These are phyloP conservation scores for Irpex sp. DNA, from an alignment of 1,284 basidiomycete species.

Conservation along the genomic window DNA sequence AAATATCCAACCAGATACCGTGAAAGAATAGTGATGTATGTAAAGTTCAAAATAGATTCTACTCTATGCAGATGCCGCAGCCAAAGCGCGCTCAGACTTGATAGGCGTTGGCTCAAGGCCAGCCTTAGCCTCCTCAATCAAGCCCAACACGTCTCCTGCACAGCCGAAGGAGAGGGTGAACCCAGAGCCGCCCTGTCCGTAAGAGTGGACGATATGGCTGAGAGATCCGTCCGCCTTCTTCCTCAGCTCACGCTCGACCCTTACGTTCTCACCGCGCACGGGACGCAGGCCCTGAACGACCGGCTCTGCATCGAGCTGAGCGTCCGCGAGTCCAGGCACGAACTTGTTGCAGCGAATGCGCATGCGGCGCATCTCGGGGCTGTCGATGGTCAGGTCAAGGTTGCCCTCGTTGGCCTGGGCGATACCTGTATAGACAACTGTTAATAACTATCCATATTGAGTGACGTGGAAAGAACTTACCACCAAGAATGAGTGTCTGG, in stretches of 20 bases:
- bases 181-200: constrained; percentile 30
- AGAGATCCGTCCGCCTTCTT: constrained; percentile 13
- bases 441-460: not conserved
- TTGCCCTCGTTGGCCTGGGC: constrained; percentile 18
- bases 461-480: constrained; percentile 1
- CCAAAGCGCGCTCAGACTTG: constrained; percentile 3
- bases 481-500: constrained; percentile 14
- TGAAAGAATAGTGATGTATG: not conserved
- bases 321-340: constrained; percentile 27
- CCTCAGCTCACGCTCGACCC: constrained; percentile 30
- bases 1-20: not conserved
- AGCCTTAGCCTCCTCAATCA: constrained; percentile 12
- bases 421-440: constrained; percentile 7
- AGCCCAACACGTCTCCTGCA: constrained; percentile 13
- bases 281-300: constrained; percentile 32
- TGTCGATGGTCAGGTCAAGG: constrained; percentile 28
- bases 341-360: constrained; percentile 28
- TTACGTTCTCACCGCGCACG: constrained; percentile 26
- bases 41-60: not conserved
- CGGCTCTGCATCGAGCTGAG: constrained; percentile 26
- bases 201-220: constrained; percentile 30
- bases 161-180: constrained; percentile 19
- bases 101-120: constrained; percentile 10
- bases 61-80: not conserved
- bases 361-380: constrained; percentile 30